These are phyloP conservation scores for Xanthoceras sorbifolium DNA, from an alignment of 345 rosid species.

Conservation along the genomic window DNA sequence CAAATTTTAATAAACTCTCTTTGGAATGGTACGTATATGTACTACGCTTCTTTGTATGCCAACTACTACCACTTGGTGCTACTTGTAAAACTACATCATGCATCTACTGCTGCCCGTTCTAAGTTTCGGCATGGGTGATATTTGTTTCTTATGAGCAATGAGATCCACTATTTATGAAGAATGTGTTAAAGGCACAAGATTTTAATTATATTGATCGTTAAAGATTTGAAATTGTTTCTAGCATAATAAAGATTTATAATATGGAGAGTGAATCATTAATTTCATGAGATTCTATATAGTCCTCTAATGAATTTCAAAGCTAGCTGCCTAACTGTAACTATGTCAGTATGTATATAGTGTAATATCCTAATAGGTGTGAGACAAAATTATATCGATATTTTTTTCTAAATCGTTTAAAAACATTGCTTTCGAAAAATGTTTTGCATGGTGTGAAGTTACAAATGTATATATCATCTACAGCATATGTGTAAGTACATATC, in stretches of 20 bases:
- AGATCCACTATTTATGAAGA: not conserved
- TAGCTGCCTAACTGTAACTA: not conserved
- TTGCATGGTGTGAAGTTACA: not conserved
- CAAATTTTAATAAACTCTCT: not conserved
- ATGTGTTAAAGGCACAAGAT: not conserved
- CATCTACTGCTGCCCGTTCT: not conserved
- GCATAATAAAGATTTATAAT: not conserved
- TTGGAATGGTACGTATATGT: not conserved
- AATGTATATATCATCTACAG: not conserved
- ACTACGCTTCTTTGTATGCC: not conserved
- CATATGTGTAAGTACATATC: not conserved
- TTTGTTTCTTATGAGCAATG: not conserved
- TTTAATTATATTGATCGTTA: not conserved
- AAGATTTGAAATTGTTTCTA: not conserved
- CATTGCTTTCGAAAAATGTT: not conserved
- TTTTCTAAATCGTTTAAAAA: not conserved
- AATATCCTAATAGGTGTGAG: not conserved
- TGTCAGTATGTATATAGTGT: not conserved
- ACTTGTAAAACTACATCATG: not conserved
- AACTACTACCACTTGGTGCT: not conserved
- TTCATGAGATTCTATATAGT: not conserved
- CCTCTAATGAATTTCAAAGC: conserved; percentile 1
- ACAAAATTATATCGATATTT: not conserved
- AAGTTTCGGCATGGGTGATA: not conserved
- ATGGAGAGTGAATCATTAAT: not conserved